Evolutionary conservation across 495 filamentous ascomycete species (phyloP), one percentile per base, ranked within the genome.

Genomic region (Daldinia caldariorum): DNA sequence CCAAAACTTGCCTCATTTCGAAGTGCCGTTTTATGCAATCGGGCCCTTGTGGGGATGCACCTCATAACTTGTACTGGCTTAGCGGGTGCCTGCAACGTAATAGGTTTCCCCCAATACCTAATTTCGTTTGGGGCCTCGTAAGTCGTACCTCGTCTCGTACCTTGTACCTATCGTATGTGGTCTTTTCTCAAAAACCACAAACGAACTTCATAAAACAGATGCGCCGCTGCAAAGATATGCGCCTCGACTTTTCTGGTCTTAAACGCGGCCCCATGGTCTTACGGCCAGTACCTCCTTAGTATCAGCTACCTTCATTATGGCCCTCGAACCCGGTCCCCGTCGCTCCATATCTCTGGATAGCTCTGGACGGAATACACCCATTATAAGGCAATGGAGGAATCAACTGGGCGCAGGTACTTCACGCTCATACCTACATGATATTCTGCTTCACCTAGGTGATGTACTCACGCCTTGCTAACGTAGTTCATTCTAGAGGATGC

Each of bases 301-400:
- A 66, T 69, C 41, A 65, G 45, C 61, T 67, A 73, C 47, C 56
- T 41, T 62, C 66, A 85, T 74, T 78, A 92, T 93, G 90, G 86
- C 88, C 79, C 88, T 91, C 83, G 90, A 92, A 81, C 82, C 89
- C 50, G 83, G 83, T 77, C 81, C 84, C 75, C 84, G 86, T 71
- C 87, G 89, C 77, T 90, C 90, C 67, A 81, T 85, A 73, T 93
- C 91, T 66, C 91, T 91, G 70, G 86, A 90, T 77, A 91, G 89
- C 84, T 93, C 91, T 79, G 91, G 90, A 37, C 89, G 87, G 77
- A 90, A 88, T 65, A 89, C 91, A 51, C 89, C 90, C 51, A 86
- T 87, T 41, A 85, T 86, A 64, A 85, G 88, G 69, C 85, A 86
- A 78, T 86, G 84, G 83, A 83, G 81, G 72, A 85, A 81, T 70